A percentile compares a stretch with the other conserved stretches of the same genome.
Conservation (phyloP, 805 yeast species). For the Deakozyma indianensis region DNA sequence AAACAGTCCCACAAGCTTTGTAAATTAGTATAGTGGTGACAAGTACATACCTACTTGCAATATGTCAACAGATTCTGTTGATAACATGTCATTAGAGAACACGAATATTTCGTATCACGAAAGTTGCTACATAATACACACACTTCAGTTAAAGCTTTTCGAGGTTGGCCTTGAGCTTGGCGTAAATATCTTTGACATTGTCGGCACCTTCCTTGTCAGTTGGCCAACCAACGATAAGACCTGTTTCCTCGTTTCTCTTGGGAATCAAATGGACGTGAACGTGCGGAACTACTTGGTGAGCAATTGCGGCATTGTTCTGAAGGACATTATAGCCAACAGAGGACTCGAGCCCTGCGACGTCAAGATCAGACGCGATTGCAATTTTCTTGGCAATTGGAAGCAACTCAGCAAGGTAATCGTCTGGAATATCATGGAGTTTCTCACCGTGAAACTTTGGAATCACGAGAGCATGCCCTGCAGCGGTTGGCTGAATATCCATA, state of each 20-base stretch:
- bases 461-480: conserved; percentile 76
- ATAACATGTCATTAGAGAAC: too few relatives aligned
- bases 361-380: conserved; percentile 48
- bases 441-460: conserved; percentile 94
- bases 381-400: conserved; percentile 81
- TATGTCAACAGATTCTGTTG: too few relatives aligned
- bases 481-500: conserved; percentile 84
- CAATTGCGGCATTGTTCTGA: conserved; percentile 89
- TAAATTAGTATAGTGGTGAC: not conserved
- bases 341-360: conserved; percentile 41
- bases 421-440: conserved; percentile 82
- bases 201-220: conserved; percentile 64
- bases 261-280: conserved; percentile 97
- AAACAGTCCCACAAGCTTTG: not conserved
- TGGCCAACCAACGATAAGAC: conserved; percentile 93
- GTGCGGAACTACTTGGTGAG: conserved; percentile 91
- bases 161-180: conserved; percentile 34
- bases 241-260: conserved; percentile 56
- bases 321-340: conserved; percentile 68
- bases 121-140: too few relatives aligned
- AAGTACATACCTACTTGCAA: too few relatives aligned
- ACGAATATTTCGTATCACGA: too few relatives aligned
- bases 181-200: conserved; percentile 52
- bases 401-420: conserved; percentile 73
- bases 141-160: conserved; percentile 6